Base-by-base conservation (phyloP, 2,329 filamentous ascomycete species). In the Grosmannia penicillata region DNA sequence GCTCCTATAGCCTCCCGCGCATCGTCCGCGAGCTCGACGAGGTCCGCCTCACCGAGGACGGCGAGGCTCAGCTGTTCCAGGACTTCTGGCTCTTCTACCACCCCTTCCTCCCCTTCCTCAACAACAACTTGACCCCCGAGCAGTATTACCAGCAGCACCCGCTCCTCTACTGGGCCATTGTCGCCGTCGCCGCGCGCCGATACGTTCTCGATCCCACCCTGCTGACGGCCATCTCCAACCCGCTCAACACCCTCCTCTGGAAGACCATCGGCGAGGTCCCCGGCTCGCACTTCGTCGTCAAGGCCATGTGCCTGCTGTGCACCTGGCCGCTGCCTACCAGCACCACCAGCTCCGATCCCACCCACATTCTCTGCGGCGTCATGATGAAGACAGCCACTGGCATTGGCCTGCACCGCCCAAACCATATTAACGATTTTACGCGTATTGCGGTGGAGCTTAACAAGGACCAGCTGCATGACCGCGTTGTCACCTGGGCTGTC, bases 371-470 rank as follows among this genome's bases (percentile, higher is more conserved):
- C 15, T 79, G 78, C 48, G 82, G 83, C 37, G 74, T 85, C 44
- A 85, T 89, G 80, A 86, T 89, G 74, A 85, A 87, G 59, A 75
- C 82, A 18, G 83, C 83, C 8, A 86, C 84, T 47, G 82, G 84
- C 47, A 85, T 87, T 48, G 82, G 83, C 17, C 65, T 91, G 38
- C 82, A 91, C 51, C 72, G 82, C 34, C 83, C 82, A 11, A 84
- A 79, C 39, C 78, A 87, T 54, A 82, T 82, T 32, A 81, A 87
- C 54, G 83, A 89, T 55, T 91, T 89, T 54, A 85, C 81, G 2
- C 66, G 82, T 36, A 78, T 82, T 22, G 78, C 75, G 2, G 67
- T 83, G 24, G 78, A 86, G 47, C 63, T 89, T 28, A 80, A 82
- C 48, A 79, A 79, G 49, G 82, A 87, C 52, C 82, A 87, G 49